Evolutionary conservation across 2,329 filamentous ascomycete genomes (phyloP).

Genomic region (Bisporella sp.): DNA sequence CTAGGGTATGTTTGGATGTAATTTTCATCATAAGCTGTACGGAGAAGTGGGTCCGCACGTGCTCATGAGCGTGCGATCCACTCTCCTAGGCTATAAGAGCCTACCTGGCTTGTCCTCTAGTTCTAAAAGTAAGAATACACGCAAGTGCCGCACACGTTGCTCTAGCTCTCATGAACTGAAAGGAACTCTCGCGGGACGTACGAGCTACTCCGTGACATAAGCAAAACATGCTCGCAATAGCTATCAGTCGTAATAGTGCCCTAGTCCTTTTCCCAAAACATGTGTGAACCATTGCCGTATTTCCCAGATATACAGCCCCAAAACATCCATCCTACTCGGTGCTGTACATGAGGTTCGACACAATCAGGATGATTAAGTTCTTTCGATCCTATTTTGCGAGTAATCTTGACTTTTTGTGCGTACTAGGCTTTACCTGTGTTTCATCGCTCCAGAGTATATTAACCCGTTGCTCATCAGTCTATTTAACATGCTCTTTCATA

Average conservation of each 20-base stretch:
- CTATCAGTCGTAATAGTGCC: background rate
- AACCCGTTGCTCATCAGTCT: conserved; percentile 8
- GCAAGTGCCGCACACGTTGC: too few relatives aligned
- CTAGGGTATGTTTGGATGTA: background rate
- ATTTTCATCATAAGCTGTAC: too few relatives aligned
- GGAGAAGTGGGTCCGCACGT: too few relatives aligned
- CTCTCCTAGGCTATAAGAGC: too few relatives aligned
- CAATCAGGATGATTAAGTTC: background rate
- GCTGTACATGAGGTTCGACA: background rate
- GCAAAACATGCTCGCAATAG: background rate
- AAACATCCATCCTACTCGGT: background rate
- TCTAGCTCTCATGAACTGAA: too few relatives aligned
- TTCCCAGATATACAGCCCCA: background rate
- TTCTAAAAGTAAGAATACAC: too few relatives aligned
- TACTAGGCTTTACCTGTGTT: conserved; percentile 8
- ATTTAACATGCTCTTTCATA: conserved; percentile 6
- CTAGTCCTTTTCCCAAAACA: background rate
- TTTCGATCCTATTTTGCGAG: background rate
- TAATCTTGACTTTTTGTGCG: conserved; percentile 1
- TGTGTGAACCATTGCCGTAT: background rate
- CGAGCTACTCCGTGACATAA: too few relatives aligned
- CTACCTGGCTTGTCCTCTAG: too few relatives aligned
- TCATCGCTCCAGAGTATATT: conserved; percentile 7
- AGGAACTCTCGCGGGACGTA: too few relatives aligned
- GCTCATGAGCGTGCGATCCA: too few relatives aligned